Conservation (phyloP, 805 yeast genomes). For the Blastobotrys mokoenaii region DNA sequence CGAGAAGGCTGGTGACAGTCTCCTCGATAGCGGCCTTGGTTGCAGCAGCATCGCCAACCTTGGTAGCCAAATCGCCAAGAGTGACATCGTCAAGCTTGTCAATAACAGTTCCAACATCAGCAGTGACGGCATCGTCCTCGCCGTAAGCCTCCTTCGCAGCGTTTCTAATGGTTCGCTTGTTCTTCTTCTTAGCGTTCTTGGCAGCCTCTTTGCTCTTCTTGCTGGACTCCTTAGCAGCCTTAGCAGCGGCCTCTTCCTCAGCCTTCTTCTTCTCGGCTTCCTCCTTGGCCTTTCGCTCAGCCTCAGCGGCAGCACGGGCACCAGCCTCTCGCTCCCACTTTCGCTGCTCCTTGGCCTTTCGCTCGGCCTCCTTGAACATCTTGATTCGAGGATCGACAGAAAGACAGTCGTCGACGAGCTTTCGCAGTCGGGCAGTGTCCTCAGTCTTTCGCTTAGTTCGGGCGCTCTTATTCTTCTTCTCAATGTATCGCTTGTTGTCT, state of each 20-base stretch:
- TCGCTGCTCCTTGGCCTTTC: constrained; percentile 85
- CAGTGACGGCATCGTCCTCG: constrained; percentile 48
- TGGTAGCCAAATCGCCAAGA: constrained; percentile 65
- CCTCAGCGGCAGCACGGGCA: constrained; percentile 92
- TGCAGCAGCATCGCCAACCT: constrained; percentile 45
- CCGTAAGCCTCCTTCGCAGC: constrained; percentile 78
- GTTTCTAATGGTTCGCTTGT: constrained; percentile 77
- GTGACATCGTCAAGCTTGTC: constrained; percentile 74
- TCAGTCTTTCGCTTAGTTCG: constrained; percentile 97
- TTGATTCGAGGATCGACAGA: constrained; percentile 92
- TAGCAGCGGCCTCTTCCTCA: constrained; percentile 62
- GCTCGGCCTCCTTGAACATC: constrained; percentile 86
- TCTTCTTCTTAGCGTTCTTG: constrained; percentile 85
- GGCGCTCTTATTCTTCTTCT: constrained; percentile 92
- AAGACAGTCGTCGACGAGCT: constrained; percentile 80
- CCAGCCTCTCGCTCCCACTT: constrained; percentile 99
- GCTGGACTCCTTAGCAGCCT: constrained; percentile 62
- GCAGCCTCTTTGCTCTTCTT: constrained; percentile 97
- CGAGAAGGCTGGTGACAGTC: constrained; percentile 32
- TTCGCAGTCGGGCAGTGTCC: constrained; percentile 83
- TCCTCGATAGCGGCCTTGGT: constrained; percentile 55
- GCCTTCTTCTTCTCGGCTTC: constrained; percentile 78
- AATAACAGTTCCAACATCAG: constrained; percentile 70
- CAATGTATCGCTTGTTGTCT: constrained; percentile 98
- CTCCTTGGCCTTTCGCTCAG: constrained; percentile 75